Base-by-base conservation (phyloP, 1,284 basidiomycete genomes). In the Rhodotorula sp. region DNA sequence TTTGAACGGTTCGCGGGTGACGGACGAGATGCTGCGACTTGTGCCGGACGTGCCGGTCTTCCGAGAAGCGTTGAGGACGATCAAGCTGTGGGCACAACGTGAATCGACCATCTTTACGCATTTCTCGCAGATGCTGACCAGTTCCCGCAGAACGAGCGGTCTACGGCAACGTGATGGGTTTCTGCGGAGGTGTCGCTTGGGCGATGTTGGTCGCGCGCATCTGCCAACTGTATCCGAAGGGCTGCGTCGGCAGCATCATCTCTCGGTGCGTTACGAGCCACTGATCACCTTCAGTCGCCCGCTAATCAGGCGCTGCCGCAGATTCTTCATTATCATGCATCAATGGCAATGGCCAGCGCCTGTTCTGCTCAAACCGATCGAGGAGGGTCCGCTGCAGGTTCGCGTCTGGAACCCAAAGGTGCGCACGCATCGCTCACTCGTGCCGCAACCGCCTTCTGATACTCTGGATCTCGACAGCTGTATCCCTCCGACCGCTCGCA, bases 321-420 rank as follows among this genome's bases (percentile, higher is more conserved):
- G 73, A 19, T 63, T 74, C 64, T 59, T 72, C 54, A 64, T 72
- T 55, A 76, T 71, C 65, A 65, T 77, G 62, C 67, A 64, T 32
- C 73, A 76, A 29, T 76, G 72, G 74, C 86, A 89, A 72, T 99
- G 96, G 96, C 96, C 96, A 22, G 92, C 96, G 79, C 96, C 96
- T 34, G 94, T 99, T 29, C 84, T 99, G 58, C 83, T 99, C 71
- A 96, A 95, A 81, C 91, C 91, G 80, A 98, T 99, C 68, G 94
- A 97, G 79, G 91, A 95, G 74, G 94, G 94, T 0, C 93, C 93
- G 1, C 80, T 97, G 76, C 90, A 91, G 77, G 91, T 96, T 70
- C 86, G 91, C 73, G 94, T 99, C 8, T 99, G 96, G 96, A 99
- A 99, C 81, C 96, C 96, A 1, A 93, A 90, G 83, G 92, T 91